Percentiles rank a stretch among this genome's conserved stretches.
These are phyloP conservation scores for Cercospora berteroae DNA, from an alignment of 2,329 filamentous ascomycete species.

Conservation along the genomic window DNA sequence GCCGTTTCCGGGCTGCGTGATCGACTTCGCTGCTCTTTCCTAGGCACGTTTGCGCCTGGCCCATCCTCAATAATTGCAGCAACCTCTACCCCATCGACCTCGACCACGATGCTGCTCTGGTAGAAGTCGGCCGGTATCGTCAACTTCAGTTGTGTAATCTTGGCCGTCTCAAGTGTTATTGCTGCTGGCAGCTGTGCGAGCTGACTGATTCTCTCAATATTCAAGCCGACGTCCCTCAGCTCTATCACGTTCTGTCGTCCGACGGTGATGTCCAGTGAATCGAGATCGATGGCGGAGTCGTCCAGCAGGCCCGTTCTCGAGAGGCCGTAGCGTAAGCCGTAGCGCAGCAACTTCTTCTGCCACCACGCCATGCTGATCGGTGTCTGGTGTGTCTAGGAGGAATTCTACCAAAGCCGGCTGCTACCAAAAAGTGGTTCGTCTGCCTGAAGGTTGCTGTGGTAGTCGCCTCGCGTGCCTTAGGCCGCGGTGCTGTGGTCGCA, in stretches of 20 bases:
- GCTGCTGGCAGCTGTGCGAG: slow-evolving; percentile 64
- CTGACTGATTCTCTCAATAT: slow-evolving; percentile 54
- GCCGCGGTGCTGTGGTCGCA: slow-evolving; percentile 13
- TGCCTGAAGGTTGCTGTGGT: slow-evolving; percentile 63
- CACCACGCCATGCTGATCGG: slow-evolving; percentile 48
- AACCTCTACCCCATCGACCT: slow-evolving; percentile 78
- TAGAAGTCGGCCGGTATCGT: slow-evolving; percentile 87
- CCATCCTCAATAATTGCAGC: slow-evolving; percentile 40
- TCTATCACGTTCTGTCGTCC: slow-evolving; percentile 81
- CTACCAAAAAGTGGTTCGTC: slow-evolving; percentile 29
- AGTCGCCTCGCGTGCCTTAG: slow-evolving; percentile 38
- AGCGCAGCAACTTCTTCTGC: slow-evolving; percentile 74
- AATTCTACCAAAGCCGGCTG: not conserved
- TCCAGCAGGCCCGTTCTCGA: slow-evolving; percentile 83
- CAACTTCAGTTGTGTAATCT: slow-evolving; percentile 71
- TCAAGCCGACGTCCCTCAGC: slow-evolving; percentile 80
- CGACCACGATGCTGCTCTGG: slow-evolving; percentile 75
- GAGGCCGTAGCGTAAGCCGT: slow-evolving; percentile 66
- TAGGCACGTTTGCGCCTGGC: slow-evolving; percentile 35
- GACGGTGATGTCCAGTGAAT: slow-evolving; percentile 78
- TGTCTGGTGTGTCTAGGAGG: not conserved
- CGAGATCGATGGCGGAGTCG: slow-evolving; percentile 78
- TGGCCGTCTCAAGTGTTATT: slow-evolving; percentile 70
- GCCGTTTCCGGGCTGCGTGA: slow-evolving; percentile 25
- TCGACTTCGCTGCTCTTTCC: slow-evolving; percentile 29